Evolutionary conservation across 176 grass and related monocot genomes (phyloP), one percentile per base, ranked within the genome.

Genomic region (Guadua angustifolia): DNA sequence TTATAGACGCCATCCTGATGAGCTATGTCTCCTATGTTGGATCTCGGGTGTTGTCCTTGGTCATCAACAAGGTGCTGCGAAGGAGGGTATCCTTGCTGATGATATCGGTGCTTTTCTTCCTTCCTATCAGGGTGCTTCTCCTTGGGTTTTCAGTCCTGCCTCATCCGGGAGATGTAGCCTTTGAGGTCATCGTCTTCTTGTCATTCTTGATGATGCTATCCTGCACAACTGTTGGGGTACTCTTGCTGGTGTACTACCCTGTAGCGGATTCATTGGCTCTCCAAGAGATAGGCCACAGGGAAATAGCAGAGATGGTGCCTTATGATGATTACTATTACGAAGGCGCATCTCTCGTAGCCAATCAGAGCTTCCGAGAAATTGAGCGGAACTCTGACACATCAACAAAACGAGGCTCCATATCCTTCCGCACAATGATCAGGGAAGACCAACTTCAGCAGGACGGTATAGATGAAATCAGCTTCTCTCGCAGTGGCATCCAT

Each of bases 281-380:
- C 79, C 77, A 75, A 84, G 86, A 86, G 69, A 80, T 72, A 32
- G 83, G 84, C 33, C 81, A 61, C 21, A 75, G 87, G 56, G 92
- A 90, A 84, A 86, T 91, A 77, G 22, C 81, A 79, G 88, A 87
- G 65, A 82, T 94, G 82, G 66, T 89, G 66, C 95, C 95, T 60
- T 98, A 93, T 82, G 95, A 98, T 73, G 95, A 98, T 70, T 98
- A 97, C 78, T 97, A 95, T 58, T 90, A 91, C 55, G 95, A 97
- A 33, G 83, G 82, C 32, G 64, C 79, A 0, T 95, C 93, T 63
- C 91, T 96, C 29, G 75, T 96, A 77, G 83, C 83, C 45, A 95
- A 95, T 75, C 93, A 93, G 70, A 92, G 88, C 63, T 85, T 87
- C 47, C 86, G 75, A 60, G 97, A 91, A 72, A 71, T 90, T 25